Conservation (phyloP, 108 stramenopile species). For the Nitzschia sp. region DNA sequence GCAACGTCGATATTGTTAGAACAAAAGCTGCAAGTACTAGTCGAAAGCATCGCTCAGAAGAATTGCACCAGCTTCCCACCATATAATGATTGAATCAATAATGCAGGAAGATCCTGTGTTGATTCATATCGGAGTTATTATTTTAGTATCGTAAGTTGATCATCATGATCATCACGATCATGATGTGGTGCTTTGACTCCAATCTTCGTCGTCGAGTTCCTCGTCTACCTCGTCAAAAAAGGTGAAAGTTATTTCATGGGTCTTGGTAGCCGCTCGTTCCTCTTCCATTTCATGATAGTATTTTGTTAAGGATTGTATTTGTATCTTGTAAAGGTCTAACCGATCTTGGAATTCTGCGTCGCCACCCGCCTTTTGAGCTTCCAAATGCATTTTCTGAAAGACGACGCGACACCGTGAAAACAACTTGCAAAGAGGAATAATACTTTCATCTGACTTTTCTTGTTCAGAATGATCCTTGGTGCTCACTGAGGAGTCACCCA, state of each 20-base stretch:
- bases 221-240: not conserved
- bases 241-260: not conserved
- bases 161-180: no score
- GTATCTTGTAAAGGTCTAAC: conserved; percentile 20
- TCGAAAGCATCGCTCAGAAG: no score
- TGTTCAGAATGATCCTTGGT: not conserved
- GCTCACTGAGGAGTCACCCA: not conserved
- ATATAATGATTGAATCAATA: no score
- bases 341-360: conserved; percentile 27
- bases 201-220: no score
- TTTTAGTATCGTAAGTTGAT: no score
- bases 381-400: conserved; percentile 15
- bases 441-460: not conserved
- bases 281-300: not conserved
- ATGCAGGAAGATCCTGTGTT: no score
- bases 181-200: no score
- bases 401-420: conserved; percentile 24
- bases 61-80: no score
- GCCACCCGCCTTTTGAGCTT: not conserved
- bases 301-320: conserved; percentile 6
- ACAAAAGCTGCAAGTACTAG: no score
- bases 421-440: not conserved
- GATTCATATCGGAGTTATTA: no score
- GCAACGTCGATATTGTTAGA: no score
- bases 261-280: not conserved